A percentile compares a stretch with the other conserved stretches of the same genome.
phyloP scores from a whole-genome alignment of 2,329 filamentous ascomycete species.

The Aureobasidium uvarum region DNA sequence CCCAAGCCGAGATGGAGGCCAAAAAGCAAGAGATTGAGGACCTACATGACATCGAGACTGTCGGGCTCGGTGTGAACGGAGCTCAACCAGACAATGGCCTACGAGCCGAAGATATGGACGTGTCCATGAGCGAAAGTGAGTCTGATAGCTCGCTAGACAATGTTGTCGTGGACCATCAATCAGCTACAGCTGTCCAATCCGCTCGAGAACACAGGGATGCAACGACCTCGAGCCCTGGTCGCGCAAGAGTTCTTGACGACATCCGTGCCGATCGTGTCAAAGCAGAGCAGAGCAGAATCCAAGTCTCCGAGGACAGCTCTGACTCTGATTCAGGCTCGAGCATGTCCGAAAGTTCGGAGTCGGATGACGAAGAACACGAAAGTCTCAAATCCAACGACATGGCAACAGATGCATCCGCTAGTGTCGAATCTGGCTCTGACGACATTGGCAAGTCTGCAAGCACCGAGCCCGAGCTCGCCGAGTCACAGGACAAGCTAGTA shows the following conservation, averaged over 20 bases:
- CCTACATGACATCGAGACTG: background rate
- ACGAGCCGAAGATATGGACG: background rate
- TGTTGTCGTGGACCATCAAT: background rate
- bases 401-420: background rate
- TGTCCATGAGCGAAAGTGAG: constrained; percentile 15
- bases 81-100: constrained; percentile 24
- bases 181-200: background rate
- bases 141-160: background rate
- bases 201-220: background rate
- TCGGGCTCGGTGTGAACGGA: background rate
- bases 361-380: constrained; percentile 24
- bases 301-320: background rate
- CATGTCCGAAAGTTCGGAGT: constrained; percentile 30
- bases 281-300: background rate
- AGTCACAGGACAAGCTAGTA: constrained; percentile 1
- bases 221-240: constrained; percentile 10
- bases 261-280: constrained; percentile 14
- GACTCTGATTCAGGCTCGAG: constrained; percentile 23
- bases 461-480: background rate
- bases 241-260: constrained; percentile 12
- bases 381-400: background rate
- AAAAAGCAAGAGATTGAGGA: constrained; percentile 41
- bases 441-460: background rate
- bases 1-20: constrained; percentile 47
- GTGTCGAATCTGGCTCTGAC: background rate